Conservation (phyloP, 306 rosid species). For the Arachis stenosperma region DNA sequence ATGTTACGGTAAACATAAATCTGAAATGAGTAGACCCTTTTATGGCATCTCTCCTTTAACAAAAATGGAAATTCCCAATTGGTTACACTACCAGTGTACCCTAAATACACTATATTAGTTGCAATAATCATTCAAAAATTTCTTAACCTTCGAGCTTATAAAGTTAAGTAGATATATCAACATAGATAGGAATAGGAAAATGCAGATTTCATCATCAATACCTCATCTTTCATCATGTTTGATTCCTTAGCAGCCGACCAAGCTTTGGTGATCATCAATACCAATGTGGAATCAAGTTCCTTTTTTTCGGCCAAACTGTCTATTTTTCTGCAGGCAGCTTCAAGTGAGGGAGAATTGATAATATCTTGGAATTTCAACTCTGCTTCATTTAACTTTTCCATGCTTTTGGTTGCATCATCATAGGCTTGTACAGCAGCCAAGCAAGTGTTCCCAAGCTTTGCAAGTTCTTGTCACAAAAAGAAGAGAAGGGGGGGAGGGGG, state of each 20-base stretch:
- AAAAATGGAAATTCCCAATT: background rate
- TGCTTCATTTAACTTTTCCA: conserved; percentile 82
- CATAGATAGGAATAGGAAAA: conserved; percentile 19
- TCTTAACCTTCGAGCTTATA: background rate
- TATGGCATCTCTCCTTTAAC: background rate
- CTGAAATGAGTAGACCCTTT: conserved; percentile 27
- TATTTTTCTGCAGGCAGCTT: conserved; percentile 93
- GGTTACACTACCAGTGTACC: background rate
- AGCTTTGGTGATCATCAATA: conserved; percentile 95
- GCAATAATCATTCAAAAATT: conserved; percentile 16
- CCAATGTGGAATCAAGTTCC: conserved; percentile 86
- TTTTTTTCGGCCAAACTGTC: conserved; percentile 86
- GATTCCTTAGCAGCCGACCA: conserved; percentile 96
- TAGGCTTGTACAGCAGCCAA: conserved; percentile 86
- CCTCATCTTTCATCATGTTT: conserved; percentile 87
- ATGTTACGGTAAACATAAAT: conserved; percentile 15
- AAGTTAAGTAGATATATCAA: conserved; percentile 15
- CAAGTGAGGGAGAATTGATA: conserved; percentile 78
- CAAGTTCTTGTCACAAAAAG: conserved; percentile 43
- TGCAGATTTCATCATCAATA: conserved; percentile 37
- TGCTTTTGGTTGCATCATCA: conserved; percentile 79
- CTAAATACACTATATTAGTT: conserved; percentile 18
- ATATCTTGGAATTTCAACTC: conserved; percentile 93
- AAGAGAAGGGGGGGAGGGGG: no score
- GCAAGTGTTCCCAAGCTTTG: conserved; percentile 60